phyloP scores from a whole-genome alignment of 163 green algal genomes.

The Chlorella variabilis region DNA sequence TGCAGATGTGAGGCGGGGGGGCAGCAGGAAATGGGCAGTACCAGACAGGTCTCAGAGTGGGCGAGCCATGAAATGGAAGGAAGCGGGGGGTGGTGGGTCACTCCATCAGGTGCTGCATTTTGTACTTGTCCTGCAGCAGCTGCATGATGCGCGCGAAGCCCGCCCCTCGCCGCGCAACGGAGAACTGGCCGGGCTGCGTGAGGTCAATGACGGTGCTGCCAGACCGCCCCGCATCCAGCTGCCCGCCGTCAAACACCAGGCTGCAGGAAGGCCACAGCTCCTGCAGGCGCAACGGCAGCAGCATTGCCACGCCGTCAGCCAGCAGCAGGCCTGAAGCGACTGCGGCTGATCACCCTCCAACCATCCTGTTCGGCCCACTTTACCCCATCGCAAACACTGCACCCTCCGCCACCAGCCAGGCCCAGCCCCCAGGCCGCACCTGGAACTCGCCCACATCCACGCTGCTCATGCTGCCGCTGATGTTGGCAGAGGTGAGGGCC shows the following conservation, averaged over 20 bases:
- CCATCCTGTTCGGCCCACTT: no score
- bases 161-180: constrained; percentile 48
- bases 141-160: constrained; percentile 32
- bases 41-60: no score
- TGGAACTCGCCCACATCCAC: constrained; percentile 44
- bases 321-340: no score
- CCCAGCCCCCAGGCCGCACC: not conserved
- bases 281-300: constrained; percentile 24
- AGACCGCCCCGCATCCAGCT: constrained; percentile 25
- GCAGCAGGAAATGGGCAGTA: no score
- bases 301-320: no score
- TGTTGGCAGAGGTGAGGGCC: constrained; percentile 80
- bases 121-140: constrained; percentile 29
- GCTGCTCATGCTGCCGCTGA: constrained; percentile 60
- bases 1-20: no score
- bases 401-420: not conserved
- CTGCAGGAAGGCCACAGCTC: constrained; percentile 73
- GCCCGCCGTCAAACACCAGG: constrained; percentile 74
- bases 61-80: no score
- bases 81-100: no score
- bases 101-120: constrained; percentile 23
- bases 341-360: no score
- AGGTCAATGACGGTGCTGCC: constrained; percentile 83
- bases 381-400: not conserved
- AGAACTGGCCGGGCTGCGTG: constrained; percentile 25